Conservation (phyloP, 2,329 filamentous ascomycete species). For the Fusarium sp. region DNA sequence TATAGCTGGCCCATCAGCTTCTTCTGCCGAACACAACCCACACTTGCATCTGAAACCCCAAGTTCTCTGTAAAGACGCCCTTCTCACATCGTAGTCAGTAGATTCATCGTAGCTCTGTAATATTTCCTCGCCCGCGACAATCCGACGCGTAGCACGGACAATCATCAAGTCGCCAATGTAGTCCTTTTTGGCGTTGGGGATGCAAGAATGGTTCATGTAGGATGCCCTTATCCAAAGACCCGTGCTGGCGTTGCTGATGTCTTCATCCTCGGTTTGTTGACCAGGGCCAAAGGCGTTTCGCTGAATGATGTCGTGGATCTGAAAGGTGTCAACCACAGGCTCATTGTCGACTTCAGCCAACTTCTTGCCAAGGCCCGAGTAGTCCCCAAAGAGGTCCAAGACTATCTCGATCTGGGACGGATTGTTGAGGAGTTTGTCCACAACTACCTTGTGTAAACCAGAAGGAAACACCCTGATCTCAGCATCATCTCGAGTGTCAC, state of each 20-base stretch:
- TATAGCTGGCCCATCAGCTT: conserved; percentile 27
- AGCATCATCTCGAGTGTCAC: conserved; percentile 46
- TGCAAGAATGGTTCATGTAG: conserved; percentile 58
- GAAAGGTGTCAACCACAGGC: conserved; percentile 47
- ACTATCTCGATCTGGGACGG: conserved; percentile 39
- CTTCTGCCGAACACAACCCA: conserved; percentile 49
- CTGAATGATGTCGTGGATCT: conserved; percentile 49
- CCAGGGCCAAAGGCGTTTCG: conserved; percentile 50
- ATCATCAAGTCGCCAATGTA: conserved; percentile 56
- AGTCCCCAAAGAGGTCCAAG: conserved; percentile 43
- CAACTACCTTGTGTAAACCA: conserved; percentile 46
- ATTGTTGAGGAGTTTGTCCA: conserved; percentile 45
- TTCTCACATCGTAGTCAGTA: conserved; percentile 40
- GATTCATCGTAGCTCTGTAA: conserved; percentile 48
- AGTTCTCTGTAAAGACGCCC: conserved; percentile 33
- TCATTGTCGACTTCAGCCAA: conserved; percentile 41
- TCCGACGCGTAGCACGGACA: conserved; percentile 50
- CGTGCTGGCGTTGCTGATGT: conserved; percentile 47
- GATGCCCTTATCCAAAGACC: conserved; percentile 55
- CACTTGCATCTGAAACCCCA: conserved; percentile 56
- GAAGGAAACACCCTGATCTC: conserved; percentile 47
- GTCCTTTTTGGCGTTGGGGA: conserved; percentile 50
- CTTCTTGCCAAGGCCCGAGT: conserved; percentile 35
- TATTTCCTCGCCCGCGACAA: conserved; percentile 50
- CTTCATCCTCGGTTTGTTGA: conserved; percentile 44